Evolutionary conservation across 2,329 filamentous ascomycete genomes (phyloP).

Genomic region (Calycina marina): DNA sequence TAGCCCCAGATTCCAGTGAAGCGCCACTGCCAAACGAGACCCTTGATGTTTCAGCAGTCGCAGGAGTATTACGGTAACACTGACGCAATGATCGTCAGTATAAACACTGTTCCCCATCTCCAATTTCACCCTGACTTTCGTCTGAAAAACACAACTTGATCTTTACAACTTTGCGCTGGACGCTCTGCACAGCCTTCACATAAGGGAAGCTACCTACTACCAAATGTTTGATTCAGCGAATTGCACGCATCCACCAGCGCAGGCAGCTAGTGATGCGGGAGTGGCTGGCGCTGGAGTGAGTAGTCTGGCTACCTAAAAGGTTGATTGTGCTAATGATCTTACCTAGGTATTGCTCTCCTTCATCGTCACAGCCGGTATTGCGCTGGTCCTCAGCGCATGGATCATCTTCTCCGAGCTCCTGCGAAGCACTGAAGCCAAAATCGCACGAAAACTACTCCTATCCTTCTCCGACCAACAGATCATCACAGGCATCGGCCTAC

Average conservation of each 20-base stretch:
- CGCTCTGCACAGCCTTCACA: not conserved
- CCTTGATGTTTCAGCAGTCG: not conserved
- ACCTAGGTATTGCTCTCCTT: constrained; percentile 48
- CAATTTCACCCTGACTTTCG: not conserved
- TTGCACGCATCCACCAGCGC: constrained; percentile 30
- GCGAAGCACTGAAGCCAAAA: constrained; percentile 30
- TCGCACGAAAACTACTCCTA: constrained; percentile 48
- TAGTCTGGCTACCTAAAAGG: constrained; percentile 3
- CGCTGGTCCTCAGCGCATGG: constrained; percentile 37
- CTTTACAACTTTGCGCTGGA: not conserved
- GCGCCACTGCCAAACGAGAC: not conserved
- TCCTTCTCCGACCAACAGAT: constrained; percentile 56
- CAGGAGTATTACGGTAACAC: not conserved
- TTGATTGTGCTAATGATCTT: too few relatives aligned
- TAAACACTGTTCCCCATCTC: not conserved
- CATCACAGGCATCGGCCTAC: constrained; percentile 53
- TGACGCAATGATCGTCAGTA: not conserved
- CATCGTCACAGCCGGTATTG: constrained; percentile 45
- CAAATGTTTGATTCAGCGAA: constrained; percentile 13
- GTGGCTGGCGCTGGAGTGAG: constrained; percentile 42
- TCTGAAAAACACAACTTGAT: too few relatives aligned
- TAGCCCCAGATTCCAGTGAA: not conserved
- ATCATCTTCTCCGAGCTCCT: constrained; percentile 41
- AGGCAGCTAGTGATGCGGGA: constrained; percentile 36
- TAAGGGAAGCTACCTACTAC: not conserved